Base-by-base conservation (phyloP, 495 filamentous ascomycete species). In the Talaromyces stipitatus region DNA sequence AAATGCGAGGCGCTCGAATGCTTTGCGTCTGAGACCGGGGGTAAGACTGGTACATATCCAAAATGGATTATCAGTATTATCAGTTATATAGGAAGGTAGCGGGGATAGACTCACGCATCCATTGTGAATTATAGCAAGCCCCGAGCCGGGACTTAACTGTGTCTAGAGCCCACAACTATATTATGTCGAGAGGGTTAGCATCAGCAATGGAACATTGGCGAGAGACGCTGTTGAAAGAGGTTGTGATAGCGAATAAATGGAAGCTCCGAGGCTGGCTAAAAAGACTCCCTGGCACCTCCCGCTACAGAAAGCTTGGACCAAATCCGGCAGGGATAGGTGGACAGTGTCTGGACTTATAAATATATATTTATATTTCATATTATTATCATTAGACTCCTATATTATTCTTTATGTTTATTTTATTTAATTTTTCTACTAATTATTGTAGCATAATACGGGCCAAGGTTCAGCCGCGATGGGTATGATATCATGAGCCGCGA, bases 1-100 rank as follows among this genome's bases (percentile, higher is more conserved):
- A 10, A 75, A 75, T 57, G 86, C 88, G 56, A 92, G 84, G 68
- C 87, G 88, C 70, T 86, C 77, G 61, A 92, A 74, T 32, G 88
- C 87, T 47, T 77, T 76, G 55, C 76, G 76, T 69, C 85, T 81
- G 54, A 87, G 79, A 55, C 79, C 66, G 57, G 60, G 61, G 32
- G 67, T 68, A 26, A 71, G 64, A 26, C 75, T 78, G 43, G 23
- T 16, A 43, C 54, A 48, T n/a, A 33, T n/a, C 8, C 16, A 22
- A 52, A 32, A 52, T 26, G 14, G n/a, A 50, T 20, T 14, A n/a
- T 43, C 53, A 36, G 26, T 47, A 24, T 14, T 26, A 10, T 30
- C 14, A 4, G 24, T 23, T 14, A 6, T 20, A 20, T 20, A 23
- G 14, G 14, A 58, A 52, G 26, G 22, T 29, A 48, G 16, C 16